Evolutionary conservation across 2,329 filamentous ascomycete species (phyloP), one percentile per base, ranked within the genome.

Genomic region (Hypoxylon sp.): DNA sequence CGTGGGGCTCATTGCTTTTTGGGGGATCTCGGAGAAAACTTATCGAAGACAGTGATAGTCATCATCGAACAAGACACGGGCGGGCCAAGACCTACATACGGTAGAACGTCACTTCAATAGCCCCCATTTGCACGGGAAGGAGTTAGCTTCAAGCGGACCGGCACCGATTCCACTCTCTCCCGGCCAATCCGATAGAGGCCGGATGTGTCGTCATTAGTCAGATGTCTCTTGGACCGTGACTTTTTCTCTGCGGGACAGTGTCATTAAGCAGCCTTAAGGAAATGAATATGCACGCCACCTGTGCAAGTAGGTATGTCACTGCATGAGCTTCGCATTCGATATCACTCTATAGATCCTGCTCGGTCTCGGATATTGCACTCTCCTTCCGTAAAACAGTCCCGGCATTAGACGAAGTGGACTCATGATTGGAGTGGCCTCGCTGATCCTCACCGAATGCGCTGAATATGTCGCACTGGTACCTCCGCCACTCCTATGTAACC

Each of bases 401-500:
- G 1, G 17, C 6, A 42, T 51, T 27, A 33, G 35, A 33, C 37
- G 48, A 31, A 31, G 27, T 17, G 11, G 27, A n/a, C 13, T 22
- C 20, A 33, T 35, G 46, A 46, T 54, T 61, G 58, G 58, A 48
- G 58, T 35, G 30, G 10, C 31, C 14, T 54, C 8, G 58, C 17
- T 13, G 59, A 62, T 55, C 59, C 35, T 48, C 37, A 14, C 51
- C 37, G 5, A 55, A 37, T 55, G 31, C 20, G 40, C 7, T 44
- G 40, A 44, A 44, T 22, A 55, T 53, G n/a, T 17, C 50, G 27
- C 48, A 33, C 54, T 53, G 13, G 8, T 33, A 22, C 20, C 40
- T 51, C 54, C 59, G 58, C 58, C 48, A 54, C 48, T 33, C 40
- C 27, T 31, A 44, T 31, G 37, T 62, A 40, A 54, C 30, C 51